Percentiles rank a stretch among this genome's conserved stretches.
Evolutionary conservation across 2,329 filamentous ascomycete species (phyloP).

Genomic region (Colletotrichum liriopes): DNA sequence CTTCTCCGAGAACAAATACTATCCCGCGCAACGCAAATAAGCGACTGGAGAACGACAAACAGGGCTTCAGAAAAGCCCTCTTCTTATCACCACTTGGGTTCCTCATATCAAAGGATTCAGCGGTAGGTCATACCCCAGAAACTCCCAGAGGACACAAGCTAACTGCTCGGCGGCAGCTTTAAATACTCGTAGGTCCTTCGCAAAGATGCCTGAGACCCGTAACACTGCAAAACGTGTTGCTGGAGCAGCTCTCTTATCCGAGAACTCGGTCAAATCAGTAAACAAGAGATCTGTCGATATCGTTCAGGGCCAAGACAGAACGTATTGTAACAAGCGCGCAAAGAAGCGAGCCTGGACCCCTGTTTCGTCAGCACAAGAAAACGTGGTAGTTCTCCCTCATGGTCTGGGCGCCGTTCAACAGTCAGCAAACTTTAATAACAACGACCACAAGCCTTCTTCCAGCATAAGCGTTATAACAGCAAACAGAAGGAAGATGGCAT

Average conservation of each 20-base stretch:
- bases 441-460: neutral
- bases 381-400: slow-evolving; percentile 29
- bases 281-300: neutral
- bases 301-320: neutral
- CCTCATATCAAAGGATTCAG: too few species aligned
- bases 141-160: neutral
- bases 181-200: neutral
- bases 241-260: too few species aligned
- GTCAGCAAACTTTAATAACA: neutral
- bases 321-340: neutral
- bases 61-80: neutral
- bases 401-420: slow-evolving; percentile 41
- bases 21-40: neutral
- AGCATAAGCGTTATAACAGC: neutral
- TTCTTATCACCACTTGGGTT: too few species aligned
- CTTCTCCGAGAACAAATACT: neutral
- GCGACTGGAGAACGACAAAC: neutral
- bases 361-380: neutral
- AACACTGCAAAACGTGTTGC: slow-evolving; percentile 3
- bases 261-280: neutral
- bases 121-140: neutral
- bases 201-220: slow-evolving; percentile 4
- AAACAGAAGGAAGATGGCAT: neutral
- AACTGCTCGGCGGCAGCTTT: neutral
- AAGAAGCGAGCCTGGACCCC: neutral